These are phyloP conservation scores for Aspergillus melleus DNA, from an alignment of 2,329 filamentous ascomycete genomes.

Conservation along the genomic window DNA sequence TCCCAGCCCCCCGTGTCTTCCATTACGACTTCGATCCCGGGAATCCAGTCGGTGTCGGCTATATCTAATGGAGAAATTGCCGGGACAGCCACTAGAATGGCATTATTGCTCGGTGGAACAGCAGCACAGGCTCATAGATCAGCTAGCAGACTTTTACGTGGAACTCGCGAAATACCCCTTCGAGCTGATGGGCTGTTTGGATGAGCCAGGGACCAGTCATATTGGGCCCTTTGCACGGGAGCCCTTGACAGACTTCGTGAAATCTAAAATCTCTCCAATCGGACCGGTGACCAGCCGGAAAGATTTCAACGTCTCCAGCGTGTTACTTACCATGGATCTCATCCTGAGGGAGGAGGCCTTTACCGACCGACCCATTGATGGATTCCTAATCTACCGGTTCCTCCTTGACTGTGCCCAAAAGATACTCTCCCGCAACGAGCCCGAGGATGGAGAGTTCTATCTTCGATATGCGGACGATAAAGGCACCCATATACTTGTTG, in stretches of 20 bases:
- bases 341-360: conserved; percentile 41
- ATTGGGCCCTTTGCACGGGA: conserved; percentile 42
- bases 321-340: conserved; percentile 21
- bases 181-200: conserved; percentile 37
- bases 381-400: conserved; percentile 46
- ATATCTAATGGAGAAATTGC: conserved; percentile 47
- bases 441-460: conserved; percentile 39
- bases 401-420: conserved; percentile 36
- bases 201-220: conserved; percentile 19
- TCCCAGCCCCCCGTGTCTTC: conserved; percentile 41
- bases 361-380: conserved; percentile 31
- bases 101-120: conserved; percentile 22
- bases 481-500: conserved; percentile 50
- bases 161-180: conserved; percentile 43
- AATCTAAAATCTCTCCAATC: conserved; percentile 36
- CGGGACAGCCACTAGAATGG: conserved; percentile 39
- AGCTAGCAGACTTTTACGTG: conserved; percentile 42
- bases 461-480: conserved; percentile 53
- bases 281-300: conserved; percentile 36
- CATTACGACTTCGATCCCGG: conserved; percentile 35
- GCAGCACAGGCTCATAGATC: conserved; percentile 37
- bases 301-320: conserved; percentile 31
- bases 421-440: conserved; percentile 13
- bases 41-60: conserved; percentile 42
- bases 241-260: conserved; percentile 34